Evolutionary conservation across 176 grass and related monocot genomes (phyloP), one percentile per base, ranked within the genome.

Genomic region (Carex littledalei): DNA sequence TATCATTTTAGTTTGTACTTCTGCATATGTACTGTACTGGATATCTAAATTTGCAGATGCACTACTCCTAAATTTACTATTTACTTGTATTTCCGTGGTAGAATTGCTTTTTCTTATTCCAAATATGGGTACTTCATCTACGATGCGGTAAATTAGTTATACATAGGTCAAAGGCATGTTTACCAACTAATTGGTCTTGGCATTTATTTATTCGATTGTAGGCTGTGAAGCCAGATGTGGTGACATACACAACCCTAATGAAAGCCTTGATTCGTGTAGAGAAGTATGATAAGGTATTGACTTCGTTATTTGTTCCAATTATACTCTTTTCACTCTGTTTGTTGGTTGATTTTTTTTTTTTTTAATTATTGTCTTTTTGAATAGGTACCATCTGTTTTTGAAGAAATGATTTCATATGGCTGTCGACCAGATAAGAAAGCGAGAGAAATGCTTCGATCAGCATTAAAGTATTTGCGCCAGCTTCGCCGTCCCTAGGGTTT

Each of bases 211-310:
- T 56, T 72, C 4, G 35, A 75, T 66, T 93, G 47, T 86, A 98
- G 95, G 89, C 84, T 84, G 80, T 98, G 62, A 93, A 91, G 81
- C 93, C 95, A 45, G 95, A 98, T 85, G 95, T 98, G 89, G 94
- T 98, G 82, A 98, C 95, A 72, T 98, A 98, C 65, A 98, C 95
- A 45, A 98, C 95, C 54, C 85, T 98, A 18, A 98, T 98, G 95
- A 98, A 98, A 91, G 86, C 91, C 54, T 91, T 98, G 84, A 94
- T 98, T 59, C 93, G 95, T 84, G 95, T 94, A 66, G 93, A 98
- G 57, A 94, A 98, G 78, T 98, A 91, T 89, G 93, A 98, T 15
- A 94, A 94, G 91, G 95, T 97, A 91, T 55, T 66, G 59, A 67
- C 64, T 80, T 52, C 35, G 0, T 66, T 29, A 67, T 4, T 85